Base-by-base conservation (phyloP, 805 yeast species). In the Zygosaccharomyces gambellarensis region DNA sequence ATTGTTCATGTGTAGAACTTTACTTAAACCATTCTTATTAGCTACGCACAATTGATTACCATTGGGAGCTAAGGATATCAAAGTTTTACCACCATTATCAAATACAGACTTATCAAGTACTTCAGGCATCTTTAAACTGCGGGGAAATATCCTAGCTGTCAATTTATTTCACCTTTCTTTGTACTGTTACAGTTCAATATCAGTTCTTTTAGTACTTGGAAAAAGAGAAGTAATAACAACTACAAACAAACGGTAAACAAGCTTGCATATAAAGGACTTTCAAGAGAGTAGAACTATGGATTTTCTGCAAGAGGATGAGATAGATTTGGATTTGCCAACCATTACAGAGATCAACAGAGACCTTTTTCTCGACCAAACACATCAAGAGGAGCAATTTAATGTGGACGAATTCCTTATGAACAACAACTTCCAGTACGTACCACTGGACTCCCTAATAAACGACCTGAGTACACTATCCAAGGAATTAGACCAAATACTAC, bases 21-120 rank as follows among this genome's bases (percentile, higher is more conserved):
- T 83, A 32, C 77, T 63, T 22, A 82, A 61, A 1, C 85, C 83
- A 28, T 70, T 72, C 53, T 78, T 73, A 51, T 79, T 81, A n/a
- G 79, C 81, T 2, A 76, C 80, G 30, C 74, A 68, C 3, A 82
- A 60, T n/a, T 56, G 70, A 46, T 60, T 63, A 27, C 62, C 63
- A 32, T 61, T 60, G 2, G 61, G 38, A 4, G 62, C 57, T 22
- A 63, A 31, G 9, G 60, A 43, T 5, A 63, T 51, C 25, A 58
- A 34, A 5, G 67, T 62, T 44, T 63, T 62, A 22, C 69, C 68
- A 45, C 69, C 69, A 31, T 58, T 56, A 44, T 60, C 65, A 43
- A 64, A 65, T 2, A 63, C 60, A 5, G 62, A 49, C 38, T 58
- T 61, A n/a, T 56, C 57, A n/a, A 51, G 34, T 17, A 59, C 38